A percentile compares a stretch with the other conserved stretches of the same genome.
These are phyloP conservation scores for Aspergillus transmontanensis DNA, from an alignment of 2,329 filamentous ascomycete species.

Conservation along the genomic window DNA sequence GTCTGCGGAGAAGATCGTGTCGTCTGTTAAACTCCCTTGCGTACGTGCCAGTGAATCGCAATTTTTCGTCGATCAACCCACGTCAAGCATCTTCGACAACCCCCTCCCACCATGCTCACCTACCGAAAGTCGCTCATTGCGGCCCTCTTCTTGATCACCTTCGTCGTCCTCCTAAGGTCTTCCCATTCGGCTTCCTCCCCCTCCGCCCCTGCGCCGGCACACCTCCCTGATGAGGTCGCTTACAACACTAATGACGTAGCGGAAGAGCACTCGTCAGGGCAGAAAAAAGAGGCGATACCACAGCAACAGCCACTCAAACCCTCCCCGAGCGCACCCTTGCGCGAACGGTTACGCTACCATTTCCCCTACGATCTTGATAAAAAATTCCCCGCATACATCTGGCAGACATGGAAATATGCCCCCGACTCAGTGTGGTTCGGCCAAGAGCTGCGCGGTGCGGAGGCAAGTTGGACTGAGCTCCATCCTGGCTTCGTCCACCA, in stretches of 20 bases:
- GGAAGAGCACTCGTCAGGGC: constrained; percentile 14
- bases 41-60: constrained; percentile 5
- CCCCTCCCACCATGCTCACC: constrained; percentile 65
- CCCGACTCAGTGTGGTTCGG: constrained; percentile 76
- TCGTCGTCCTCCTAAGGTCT: constrained; percentile 70
- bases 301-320: constrained; percentile 60
- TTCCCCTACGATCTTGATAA: constrained; percentile 87
- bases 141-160: constrained; percentile 68
- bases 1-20: background rate
- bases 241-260: constrained; percentile 23
- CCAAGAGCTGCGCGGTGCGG: constrained; percentile 74
- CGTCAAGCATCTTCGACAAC: background rate
- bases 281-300: constrained; percentile 20
- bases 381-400: constrained; percentile 96
- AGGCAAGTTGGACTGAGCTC: constrained; percentile 84
- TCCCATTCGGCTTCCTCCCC: constrained; percentile 58
- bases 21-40: background rate
- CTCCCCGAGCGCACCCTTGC: constrained; percentile 70
- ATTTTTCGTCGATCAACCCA: constrained; percentile 13
- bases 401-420: constrained; percentile 96
- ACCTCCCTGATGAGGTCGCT: constrained; percentile 28
- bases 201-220: constrained; percentile 24
- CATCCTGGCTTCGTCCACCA: constrained; percentile 95
- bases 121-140: constrained; percentile 74
- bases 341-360: constrained; percentile 84